Percentiles rank a stretch among this genome's conserved stretches.
Conservation (phyloP, 164 flowering plant genomes). For the Macadamia integrifolia region DNA sequence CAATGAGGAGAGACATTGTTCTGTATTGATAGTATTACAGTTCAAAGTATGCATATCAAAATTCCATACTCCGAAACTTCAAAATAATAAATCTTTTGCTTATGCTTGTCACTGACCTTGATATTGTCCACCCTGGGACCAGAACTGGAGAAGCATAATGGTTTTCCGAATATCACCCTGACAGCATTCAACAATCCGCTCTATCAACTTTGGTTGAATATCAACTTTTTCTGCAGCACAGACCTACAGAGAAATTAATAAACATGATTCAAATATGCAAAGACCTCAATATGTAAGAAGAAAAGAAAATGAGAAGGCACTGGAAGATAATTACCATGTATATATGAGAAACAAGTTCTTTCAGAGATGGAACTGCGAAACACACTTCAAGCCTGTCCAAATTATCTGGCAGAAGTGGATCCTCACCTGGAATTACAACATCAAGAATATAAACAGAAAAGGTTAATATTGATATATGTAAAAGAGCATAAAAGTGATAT, state of each 20-base stretch:
- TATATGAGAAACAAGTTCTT: slow-evolving; percentile 52
- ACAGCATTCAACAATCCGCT: slow-evolving; percentile 47
- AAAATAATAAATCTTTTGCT: neutral
- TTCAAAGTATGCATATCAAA: neutral
- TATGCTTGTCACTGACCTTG: slow-evolving; percentile 36
- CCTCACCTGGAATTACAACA: slow-evolving; percentile 38
- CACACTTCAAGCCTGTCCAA: slow-evolving; percentile 53
- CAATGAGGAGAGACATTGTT: too few relatives aligned
- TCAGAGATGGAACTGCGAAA: slow-evolving; percentile 52
- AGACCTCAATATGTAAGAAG: neutral
- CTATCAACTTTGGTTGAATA: slow-evolving; percentile 38
- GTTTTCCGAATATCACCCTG: slow-evolving; percentile 82
- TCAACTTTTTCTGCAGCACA: slow-evolving; percentile 60
- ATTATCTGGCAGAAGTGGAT: slow-evolving; percentile 58
- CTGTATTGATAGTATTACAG: neutral
- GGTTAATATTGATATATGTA: neutral
- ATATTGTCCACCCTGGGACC: slow-evolving; percentile 63
- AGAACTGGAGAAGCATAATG: slow-evolving; percentile 84
- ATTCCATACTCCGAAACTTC: neutral
- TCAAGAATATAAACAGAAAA: neutral
- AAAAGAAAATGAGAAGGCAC: neutral
- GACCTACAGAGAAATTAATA: slow-evolving; percentile 45
- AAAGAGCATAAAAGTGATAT: neutral
- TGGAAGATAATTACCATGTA: slow-evolving; percentile 38
- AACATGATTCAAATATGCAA: slow-evolving; percentile 1